Percentiles rank a stretch among this genome's conserved stretches.
These are phyloP conservation scores for Aspergillus spinulosporus DNA, from an alignment of 2,329 filamentous ascomycete genomes.

Conservation along the genomic window DNA sequence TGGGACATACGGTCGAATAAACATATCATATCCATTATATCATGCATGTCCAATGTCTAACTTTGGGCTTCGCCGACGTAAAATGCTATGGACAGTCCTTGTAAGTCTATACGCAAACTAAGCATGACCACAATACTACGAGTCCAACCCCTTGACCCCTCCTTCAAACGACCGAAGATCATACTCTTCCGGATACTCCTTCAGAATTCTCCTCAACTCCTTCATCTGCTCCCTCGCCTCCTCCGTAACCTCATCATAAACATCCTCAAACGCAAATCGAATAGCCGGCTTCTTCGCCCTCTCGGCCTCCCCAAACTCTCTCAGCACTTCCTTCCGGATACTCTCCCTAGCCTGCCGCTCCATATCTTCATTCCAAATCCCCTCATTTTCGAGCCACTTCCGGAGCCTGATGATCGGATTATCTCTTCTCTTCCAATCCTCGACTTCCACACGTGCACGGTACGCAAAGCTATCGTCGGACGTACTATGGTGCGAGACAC, in stretches of 20 bases:
- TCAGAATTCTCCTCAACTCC: conserved; percentile 73
- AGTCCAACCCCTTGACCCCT: conserved; percentile 64
- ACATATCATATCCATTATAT: too few species aligned
- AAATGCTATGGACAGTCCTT: neutral
- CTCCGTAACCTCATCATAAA: conserved; percentile 84
- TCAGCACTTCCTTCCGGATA: conserved; percentile 72
- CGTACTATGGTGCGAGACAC: conserved; percentile 96
- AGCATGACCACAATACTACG: neutral
- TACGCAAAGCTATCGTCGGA: conserved; percentile 97
- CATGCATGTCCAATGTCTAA: neutral
- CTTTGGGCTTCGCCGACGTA: neutral
- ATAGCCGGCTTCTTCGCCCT: conserved; percentile 56
- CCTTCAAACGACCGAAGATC: conserved; percentile 77
- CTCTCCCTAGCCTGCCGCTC: conserved; percentile 71
- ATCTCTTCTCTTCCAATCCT: conserved; percentile 88
- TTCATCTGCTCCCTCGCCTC: conserved; percentile 74
- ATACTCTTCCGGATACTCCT: conserved; percentile 90
- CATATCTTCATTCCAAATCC: conserved; percentile 79
- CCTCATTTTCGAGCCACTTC: conserved; percentile 85
- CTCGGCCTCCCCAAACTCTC: conserved; percentile 74
- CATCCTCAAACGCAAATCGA: conserved; percentile 70
- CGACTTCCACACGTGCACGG: conserved; percentile 86
- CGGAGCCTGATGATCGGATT: conserved; percentile 82
- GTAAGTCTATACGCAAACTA: neutral
- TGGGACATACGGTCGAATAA: too few species aligned